Base-by-base conservation (phyloP, 2,329 filamentous ascomycete species). In the Alternaria infectoria region DNA sequence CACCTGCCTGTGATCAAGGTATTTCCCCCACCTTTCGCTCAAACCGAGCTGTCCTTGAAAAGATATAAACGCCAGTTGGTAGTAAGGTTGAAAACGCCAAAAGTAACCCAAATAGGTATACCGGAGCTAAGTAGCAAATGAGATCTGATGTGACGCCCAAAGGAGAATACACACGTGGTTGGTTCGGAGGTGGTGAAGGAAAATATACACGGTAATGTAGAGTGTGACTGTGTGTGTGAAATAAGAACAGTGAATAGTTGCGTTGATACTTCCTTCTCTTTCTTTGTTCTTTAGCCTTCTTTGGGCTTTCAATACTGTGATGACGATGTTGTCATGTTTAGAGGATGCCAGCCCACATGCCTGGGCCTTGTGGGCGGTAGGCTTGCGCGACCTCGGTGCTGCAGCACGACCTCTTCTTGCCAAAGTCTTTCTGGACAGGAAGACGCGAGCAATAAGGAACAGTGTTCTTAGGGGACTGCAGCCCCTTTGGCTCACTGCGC, bases 281-380 rank as follows among this genome's bases (percentile, higher is more conserved):
- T 64, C 64, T 67, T 63, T 64, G 57, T 65, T 70, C 68, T 59
- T 56, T 40, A 61, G 62, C 70, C 52, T 68, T 68, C 66, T 66
- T 65, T 59, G 67, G 62, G 64, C 64, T 57, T 44, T 70, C 13
- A 11, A n/a, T 70, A 9, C 17, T 49, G 47, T 43, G 28, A 26
- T 54, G 50, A 59, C 32, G 50, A 58, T 44, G 23, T 61, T 40
- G 56, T 64, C 62, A 58, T 63, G 40, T 54, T 62, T 72, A 80
- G 55, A 91, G 81, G 67, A 91, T 88, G 59, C 86, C 87, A 62
- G 86, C 83, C 89, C 89, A 91, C 87, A 91, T 90, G 56, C 89
- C 88, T 43, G 87, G 86, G 36, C 86, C 87, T 84, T 78, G 50
- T 80, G 86, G 62, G 83, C 84, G 80, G 72, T 85, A 85, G 44